Evolutionary conservation across 2,329 filamentous ascomycete species (phyloP), one percentile per base, ranked within the genome.

Genomic region (Acephala macrosclerotiorum): DNA sequence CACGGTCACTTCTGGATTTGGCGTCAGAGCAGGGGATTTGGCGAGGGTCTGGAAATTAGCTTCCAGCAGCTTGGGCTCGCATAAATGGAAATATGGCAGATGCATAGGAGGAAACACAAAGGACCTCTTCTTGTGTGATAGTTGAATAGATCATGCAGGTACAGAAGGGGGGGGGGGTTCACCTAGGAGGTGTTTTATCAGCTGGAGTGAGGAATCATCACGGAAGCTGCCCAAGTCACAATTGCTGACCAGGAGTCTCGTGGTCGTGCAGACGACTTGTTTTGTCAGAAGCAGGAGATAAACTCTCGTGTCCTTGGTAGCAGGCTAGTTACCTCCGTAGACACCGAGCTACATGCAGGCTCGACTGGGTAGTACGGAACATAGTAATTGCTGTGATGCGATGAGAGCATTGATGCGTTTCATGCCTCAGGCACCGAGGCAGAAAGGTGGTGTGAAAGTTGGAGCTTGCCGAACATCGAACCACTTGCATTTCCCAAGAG

Each of bases 81-180:
- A 62, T 47, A 42, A 57, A 61, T 55, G 26, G 35, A 33, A 35
- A 29, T 11, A 18, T 57, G 26, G 55, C 38, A 62, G 42, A 33
- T 45, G 60, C 35, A 14, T 35, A 61, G 47, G 35, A n/a, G 29
- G 57, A 49, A 38, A 26, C 45, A 33, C 36, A 20, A 25, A 42
- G 40, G 51, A 42, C 51, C 36, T 63, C 29, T 57, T 36, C 6
- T 33, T 8, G 58, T 59, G 53, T 61, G 53, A 61, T 59, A 36
- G 45, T 14, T 58, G 33, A 57, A 40, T 40, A 60, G 26, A 42
- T 63, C 47, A 66, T 68, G 64, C 61, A 66, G 66, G 29, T 29
- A 59, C 33, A 12, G 51, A 53, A 35, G 29, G 42, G 20, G 22
- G 35, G 33, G 29, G 42, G 20, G 22, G 35, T 26, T 60, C 29